Percentiles rank a stretch among this genome's conserved stretches.
Evolutionary conservation across 495 filamentous ascomycete genomes (phyloP).

Genomic region (Trichoderma gamsii): DNA sequence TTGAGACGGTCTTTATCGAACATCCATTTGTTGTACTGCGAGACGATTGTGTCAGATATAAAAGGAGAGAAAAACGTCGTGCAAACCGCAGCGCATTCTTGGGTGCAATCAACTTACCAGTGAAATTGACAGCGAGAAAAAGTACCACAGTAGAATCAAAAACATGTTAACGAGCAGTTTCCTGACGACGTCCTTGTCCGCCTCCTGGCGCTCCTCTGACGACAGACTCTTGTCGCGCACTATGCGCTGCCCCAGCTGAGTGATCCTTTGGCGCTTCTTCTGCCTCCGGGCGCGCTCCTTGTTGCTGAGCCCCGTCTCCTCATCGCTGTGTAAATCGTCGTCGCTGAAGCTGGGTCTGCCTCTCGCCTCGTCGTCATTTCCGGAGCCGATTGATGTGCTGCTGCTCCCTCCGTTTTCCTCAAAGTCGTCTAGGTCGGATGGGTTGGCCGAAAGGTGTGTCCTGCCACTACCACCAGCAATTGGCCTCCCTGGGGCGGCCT

Average conservation of each 20-base stretch:
- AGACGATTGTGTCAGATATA: constrained; percentile 20
- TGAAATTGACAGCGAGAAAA: constrained; percentile 91
- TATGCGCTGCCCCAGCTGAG: constrained; percentile 68
- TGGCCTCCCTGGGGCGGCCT: constrained; percentile 16
- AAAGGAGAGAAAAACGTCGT: neutral
- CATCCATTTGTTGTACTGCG: constrained; percentile 99
- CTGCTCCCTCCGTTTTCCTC: constrained; percentile 1
- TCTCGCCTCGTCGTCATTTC: neutral
- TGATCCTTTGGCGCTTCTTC: constrained; percentile 58
- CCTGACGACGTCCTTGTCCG: constrained; percentile 64
- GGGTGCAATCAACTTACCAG: constrained; percentile 55
- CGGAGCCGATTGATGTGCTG: neutral
- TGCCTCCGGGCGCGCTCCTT: constrained; percentile 61
- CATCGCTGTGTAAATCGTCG: constrained; percentile 77
- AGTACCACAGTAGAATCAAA: constrained; percentile 86
- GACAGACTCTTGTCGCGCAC: constrained; percentile 47
- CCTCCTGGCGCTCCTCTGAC: constrained; percentile 58
- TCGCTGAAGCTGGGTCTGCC: constrained; percentile 40
- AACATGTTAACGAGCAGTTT: constrained; percentile 61
- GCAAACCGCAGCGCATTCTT: neutral
- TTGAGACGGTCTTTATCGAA: constrained; percentile 78
- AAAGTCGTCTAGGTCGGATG: neutral
- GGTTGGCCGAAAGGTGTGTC: constrained; percentile 20
- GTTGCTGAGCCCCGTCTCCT: constrained; percentile 78
- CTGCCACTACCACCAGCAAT: constrained; percentile 21